Evolutionary conservation across 2,329 filamentous ascomycete genomes (phyloP), one percentile per base, ranked within the genome.

Genomic region (Venturiaceae sp.): DNA sequence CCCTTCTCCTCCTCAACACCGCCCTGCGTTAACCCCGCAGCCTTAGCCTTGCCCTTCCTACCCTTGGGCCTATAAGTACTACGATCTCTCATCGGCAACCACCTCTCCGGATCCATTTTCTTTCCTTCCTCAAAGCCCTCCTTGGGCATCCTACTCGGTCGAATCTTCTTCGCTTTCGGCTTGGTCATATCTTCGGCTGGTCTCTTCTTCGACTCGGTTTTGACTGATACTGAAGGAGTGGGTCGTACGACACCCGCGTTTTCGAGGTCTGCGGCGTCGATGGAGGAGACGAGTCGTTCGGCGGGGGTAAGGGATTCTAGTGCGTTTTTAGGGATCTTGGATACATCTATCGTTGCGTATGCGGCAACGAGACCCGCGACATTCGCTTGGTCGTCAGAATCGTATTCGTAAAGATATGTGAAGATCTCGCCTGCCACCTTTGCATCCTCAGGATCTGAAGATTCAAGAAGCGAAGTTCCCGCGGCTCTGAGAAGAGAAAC

Each of bases 21-120:
- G 21, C 58, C 58, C 52, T 59, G 58, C 26, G 58, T 59, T 13
- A 59, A 44, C 11, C 47, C 58, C 8, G 26, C 72, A 63, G 70
- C 66, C 74, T 87, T 87, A 80, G 91, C 87, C 80, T 90, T 92
- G 58, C 90, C 89, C 80, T 96, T 95, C 77, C 88, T 91, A 5
- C 91, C 91, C 76, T 94, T 96, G 7, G 92, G 91, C 53, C 88
- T 80, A 73, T 96, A 99, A 41, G 84, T 88, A 65, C 88, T 94
- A 59, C 94, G 82, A 70, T 99, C 94, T 56, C 88, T 85, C 66
- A 97, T 78, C 13, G 94, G 92, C 61, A 99, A 74, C 94, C 94
- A 99, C 62, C 94, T 81, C 74, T 99, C 94, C 0, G 90, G 86
- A 71, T 99, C 94, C 34, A 89, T 82, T 63, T 84, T 85, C 77